A percentile compares a stretch with the other conserved stretches of the same genome.
Evolutionary conservation across 768 basidiomycete genomes (phyloP).

Genomic region (Rhizopogon roseolus): DNA sequence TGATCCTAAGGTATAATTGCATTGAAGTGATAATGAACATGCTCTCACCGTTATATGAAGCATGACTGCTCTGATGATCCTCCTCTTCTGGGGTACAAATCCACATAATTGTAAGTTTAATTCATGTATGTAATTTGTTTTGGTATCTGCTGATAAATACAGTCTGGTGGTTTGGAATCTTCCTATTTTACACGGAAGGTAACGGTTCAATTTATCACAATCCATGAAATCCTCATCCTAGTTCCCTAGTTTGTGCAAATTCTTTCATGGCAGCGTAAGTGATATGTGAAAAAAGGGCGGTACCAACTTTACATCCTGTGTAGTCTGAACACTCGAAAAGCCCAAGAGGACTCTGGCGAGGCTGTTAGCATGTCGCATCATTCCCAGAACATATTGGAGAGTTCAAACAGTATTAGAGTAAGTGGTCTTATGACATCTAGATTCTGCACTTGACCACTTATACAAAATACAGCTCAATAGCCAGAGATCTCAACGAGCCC

Average conservation of each 20-base stretch:
- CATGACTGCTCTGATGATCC: background rate
- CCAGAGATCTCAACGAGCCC: too few relatives aligned
- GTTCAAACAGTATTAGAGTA: background rate
- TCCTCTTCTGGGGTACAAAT: background rate
- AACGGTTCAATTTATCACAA: background rate
- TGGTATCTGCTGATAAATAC: background rate
- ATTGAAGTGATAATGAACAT: background rate
- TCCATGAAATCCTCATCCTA: background rate
- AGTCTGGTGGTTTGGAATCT: slow-evolving; percentile 1
- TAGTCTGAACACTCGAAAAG: background rate
- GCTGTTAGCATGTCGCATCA: background rate
- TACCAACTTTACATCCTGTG: background rate
- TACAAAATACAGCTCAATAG: background rate
- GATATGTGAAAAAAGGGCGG: too few relatives aligned
- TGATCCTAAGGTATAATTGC: background rate
- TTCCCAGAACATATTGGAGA: background rate
- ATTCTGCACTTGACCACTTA: background rate
- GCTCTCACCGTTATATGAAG: background rate
- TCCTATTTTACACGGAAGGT: background rate
- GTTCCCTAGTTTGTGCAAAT: background rate
- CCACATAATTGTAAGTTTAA: background rate
- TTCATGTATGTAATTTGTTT: background rate
- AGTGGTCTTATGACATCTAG: background rate
- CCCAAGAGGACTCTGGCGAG: background rate
- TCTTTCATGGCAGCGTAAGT: background rate